A percentile compares a stretch with the other conserved stretches of the same genome.
These are phyloP conservation scores for Nakazawaea sp. DNA, from an alignment of 805 yeast species.

Conservation along the genomic window DNA sequence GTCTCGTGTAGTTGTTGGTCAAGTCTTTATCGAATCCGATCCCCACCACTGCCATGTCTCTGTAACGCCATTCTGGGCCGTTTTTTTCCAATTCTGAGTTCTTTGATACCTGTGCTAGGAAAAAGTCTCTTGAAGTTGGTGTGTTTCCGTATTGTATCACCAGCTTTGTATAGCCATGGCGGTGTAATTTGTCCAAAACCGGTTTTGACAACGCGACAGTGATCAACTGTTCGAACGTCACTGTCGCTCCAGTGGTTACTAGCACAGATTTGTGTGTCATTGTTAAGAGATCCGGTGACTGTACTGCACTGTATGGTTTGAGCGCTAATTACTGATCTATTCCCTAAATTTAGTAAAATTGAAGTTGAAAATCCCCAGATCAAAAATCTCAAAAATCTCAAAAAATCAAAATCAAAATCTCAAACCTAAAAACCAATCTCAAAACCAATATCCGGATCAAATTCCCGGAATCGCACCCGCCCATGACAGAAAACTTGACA, in stretches of 20 bases:
- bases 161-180: constrained; percentile 31
- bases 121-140: constrained; percentile 16
- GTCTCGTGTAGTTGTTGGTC: constrained; percentile 31
- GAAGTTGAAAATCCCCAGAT: too few species aligned
- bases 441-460: too few species aligned
- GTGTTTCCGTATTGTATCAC: constrained; percentile 58
- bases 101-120: constrained; percentile 9
- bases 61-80: not conserved
- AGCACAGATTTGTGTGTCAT: constrained; percentile 27
- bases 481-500: constrained; percentile 14
- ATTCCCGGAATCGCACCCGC: too few species aligned
- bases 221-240: constrained; percentile 62
- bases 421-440: too few species aligned
- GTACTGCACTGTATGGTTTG: too few species aligned
- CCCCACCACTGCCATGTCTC: constrained; percentile 20
- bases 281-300: not conserved
- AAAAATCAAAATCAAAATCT: too few species aligned
- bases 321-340: too few species aligned
- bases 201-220: constrained; percentile 26
- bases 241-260: constrained; percentile 90
- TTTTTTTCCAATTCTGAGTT: constrained; percentile 1
- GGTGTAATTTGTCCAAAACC: constrained; percentile 29
- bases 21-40: constrained; percentile 36
- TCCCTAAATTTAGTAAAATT: too few species aligned
- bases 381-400: too few species aligned